Percentiles rank a stretch among this genome's conserved stretches.
Conservation (phyloP, 1,139 yeast species). For the Candida mesenterica region DNA sequence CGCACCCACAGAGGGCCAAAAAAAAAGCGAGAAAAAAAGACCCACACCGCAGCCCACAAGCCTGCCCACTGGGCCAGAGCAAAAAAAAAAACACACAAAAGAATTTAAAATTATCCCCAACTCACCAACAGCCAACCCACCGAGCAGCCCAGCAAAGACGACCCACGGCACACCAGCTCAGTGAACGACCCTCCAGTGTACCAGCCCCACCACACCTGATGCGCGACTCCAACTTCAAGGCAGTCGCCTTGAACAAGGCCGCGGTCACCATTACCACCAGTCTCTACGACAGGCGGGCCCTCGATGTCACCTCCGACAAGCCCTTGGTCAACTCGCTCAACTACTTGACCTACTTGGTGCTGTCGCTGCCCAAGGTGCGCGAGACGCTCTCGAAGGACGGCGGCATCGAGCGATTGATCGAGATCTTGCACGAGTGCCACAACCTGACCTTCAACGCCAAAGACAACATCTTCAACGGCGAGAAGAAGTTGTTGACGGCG, state of each 20-base stretch:
- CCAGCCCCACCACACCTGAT: no score
- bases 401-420: conserved; percentile 84
- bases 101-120: no score
- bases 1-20: no score
- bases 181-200: no score
- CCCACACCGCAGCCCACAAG: no score
- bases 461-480: conserved; percentile 44
- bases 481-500: conserved; percentile 60
- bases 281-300: conserved; percentile 86
- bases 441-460: conserved; percentile 30
- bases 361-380: conserved; percentile 83
- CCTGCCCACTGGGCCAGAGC: no score
- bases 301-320: conserved; percentile 85
- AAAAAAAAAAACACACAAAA: no score
- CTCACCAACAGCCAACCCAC: no score
- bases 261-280: conserved; percentile 87
- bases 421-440: conserved; percentile 80
- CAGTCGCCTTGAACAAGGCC: conserved; percentile 77
- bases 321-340: conserved; percentile 91
- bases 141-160: no score
- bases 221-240: conserved; percentile 90
- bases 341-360: conserved; percentile 82
- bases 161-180: no score
- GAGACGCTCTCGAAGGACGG: conserved; percentile 90
- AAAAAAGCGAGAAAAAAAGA: no score